Base-by-base conservation (phyloP, 305 asterid genomes). In the Fraxinus nigra region DNA sequence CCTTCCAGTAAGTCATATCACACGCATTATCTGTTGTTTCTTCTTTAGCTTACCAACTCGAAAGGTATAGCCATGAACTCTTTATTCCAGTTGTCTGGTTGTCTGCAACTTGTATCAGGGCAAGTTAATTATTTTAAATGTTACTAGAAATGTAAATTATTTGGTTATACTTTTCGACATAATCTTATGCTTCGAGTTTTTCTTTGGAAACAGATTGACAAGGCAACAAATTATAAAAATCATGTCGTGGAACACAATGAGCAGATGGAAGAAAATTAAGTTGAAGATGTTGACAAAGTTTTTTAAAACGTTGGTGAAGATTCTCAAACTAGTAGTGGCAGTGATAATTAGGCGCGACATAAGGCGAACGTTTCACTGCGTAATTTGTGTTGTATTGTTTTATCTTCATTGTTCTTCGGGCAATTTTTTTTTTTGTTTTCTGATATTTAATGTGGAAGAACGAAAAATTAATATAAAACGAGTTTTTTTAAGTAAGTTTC, bases 81-180 rank as follows among this genome's bases (percentile, higher is more conserved):
- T 7, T 75, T 94, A 78, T 84, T 91, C 81, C 98, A 94, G 85
- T 88, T 96, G 79, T 92, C 97, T 75, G 99, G 99, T 59, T 95
- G 98, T 83, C 82, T 94, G 88, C 98, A 96, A 76, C 98, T 96
- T 35, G 90, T 96, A 26, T 88, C 86, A 7, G 92, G 98, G 82
- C 97, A 94, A 98, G 99, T 95, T 69, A 80, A 33, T 84, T 78
- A 46, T 72, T 75, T 18, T 32, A 0, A 30, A 14, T 73, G 54
- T 80, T 37, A 35, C 26, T 80, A 38, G 43, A 9, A 63, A 40
- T 46, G 56, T 28, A 78, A 69, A 0, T 37, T 65, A 2, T 69
- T 35, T 2, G 28, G 4, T 34, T 10, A 30, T 43, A 0, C 32
- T 40, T 46, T 28, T 32, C 14, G 67, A 11, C 46, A 24, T 24